Evolutionary conservation across 2,329 filamentous ascomycete genomes (phyloP), one percentile per base, ranked within the genome.

Genomic region (Diaporthe citriasiana): DNA sequence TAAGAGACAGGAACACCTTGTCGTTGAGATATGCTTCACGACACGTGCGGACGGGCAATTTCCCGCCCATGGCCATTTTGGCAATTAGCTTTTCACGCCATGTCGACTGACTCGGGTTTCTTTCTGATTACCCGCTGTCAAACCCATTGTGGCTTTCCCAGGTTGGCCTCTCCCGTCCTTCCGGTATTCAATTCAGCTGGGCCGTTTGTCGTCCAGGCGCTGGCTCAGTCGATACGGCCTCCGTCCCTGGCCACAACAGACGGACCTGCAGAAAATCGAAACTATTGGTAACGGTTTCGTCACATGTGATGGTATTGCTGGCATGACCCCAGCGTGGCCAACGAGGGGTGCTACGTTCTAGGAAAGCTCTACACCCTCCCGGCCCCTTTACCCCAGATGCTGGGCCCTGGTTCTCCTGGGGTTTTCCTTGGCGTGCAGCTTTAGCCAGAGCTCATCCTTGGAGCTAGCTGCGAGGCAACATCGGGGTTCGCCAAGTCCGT

Each of bases 311-410:
- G 47, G 10, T 12, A 40, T 5, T 40, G 15, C 63, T 68, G n/a
- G 63, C 63, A 68, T 68, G 33, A 53, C 22, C 47, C 63, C 33
- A 4, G 63, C 27, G 15, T 66, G 45, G 13, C 30, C 13, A 19
- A 51, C 22, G 45, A 51, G 45, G 63, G 45, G 40, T 66, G 27
- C 42, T 51, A 38, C 63, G 17, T 27, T 66, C 60, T 45, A 66
- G 60, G 42, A 25, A 66, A 33, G 22, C 45, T n/a, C 9, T 33
- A 66, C 63, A 68, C 47, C 63, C 63, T 53, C 47, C 13, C 47
- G 63, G 63, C 47, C 63, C 63, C 19, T 68, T 68, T 68, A 53
- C 63, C 63, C 63, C 63, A 53, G 63, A 53, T 68, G 47, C 53
- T 27, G 33, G 63, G 30, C 30, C 47, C 59, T 68, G 63, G 33